These are phyloP conservation scores for Calonectria henricotiae DNA, from an alignment of 2,329 filamentous ascomycete species.

Conservation along the genomic window DNA sequence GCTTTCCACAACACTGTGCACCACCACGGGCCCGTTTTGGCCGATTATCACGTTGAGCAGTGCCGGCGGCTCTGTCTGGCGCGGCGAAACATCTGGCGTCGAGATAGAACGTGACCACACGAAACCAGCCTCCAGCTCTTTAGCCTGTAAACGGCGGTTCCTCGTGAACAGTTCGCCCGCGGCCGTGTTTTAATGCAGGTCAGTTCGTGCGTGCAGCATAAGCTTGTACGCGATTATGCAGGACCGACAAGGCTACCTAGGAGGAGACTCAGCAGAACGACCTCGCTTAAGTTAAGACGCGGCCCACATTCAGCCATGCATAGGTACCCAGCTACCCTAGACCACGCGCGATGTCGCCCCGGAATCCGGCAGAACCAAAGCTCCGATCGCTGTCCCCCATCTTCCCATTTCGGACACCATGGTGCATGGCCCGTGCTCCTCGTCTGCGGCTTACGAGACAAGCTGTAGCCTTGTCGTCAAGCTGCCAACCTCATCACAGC, in stretches of 20 bases:
- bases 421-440: constrained; percentile 47
- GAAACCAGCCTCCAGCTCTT: constrained; percentile 4
- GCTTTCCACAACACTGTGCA: constrained; percentile 9
- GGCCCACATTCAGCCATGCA: background rate
- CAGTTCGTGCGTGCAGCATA: constrained; percentile 19
- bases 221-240: constrained; percentile 2
- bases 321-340: constrained; percentile 41
- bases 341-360: background rate
- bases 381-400: constrained; percentile 35
- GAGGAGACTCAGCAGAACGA: background rate
- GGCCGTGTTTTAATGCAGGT: constrained; percentile 4
- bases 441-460: constrained; percentile 55
- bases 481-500: constrained; percentile 55
- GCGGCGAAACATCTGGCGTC: background rate
- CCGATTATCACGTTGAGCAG: background rate
- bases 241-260: background rate
- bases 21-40: constrained; percentile 1
- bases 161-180: constrained; percentile 14
- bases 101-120: background rate
- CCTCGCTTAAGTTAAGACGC: background rate
- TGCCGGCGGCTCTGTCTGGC: constrained; percentile 14
- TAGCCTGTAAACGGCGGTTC: background rate
- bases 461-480: constrained; percentile 58
- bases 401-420: constrained; percentile 34
- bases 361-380: constrained; percentile 46